Percentiles rank a stretch among this genome's conserved stretches.
Evolutionary conservation across 1,139 yeast species (phyloP).

Genomic region (Suhomyces atakaporum): DNA sequence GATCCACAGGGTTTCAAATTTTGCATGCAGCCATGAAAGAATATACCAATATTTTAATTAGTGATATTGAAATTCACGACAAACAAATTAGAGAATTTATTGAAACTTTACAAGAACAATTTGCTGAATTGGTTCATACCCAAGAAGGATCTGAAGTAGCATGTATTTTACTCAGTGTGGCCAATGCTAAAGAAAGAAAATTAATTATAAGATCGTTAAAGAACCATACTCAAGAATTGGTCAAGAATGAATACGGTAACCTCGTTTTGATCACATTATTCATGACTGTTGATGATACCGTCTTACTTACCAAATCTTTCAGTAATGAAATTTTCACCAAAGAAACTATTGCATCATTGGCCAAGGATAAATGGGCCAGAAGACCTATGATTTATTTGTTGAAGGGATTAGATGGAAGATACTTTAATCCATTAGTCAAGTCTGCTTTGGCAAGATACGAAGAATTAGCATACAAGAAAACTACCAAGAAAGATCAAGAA

Average conservation of each 20-base stretch:
- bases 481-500: conserved; percentile 84
- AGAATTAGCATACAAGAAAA: conserved; percentile 62
- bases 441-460: conserved; percentile 62
- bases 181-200: conserved; percentile 93
- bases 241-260: conserved; percentile 86
- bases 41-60: conserved; percentile 68
- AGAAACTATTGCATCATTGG: conserved; percentile 57
- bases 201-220: conserved; percentile 68
- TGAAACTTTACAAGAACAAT: conserved; percentile 80
- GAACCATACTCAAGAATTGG: conserved; percentile 70
- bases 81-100: conserved; percentile 77
- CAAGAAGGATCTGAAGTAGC: conserved; percentile 94
- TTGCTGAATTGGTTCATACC: conserved; percentile 94
- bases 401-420: conserved; percentile 78
- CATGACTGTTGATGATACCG: conserved; percentile 93
- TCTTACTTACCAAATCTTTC: conserved; percentile 73
- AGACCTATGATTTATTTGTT: conserved; percentile 84
- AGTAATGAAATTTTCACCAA: conserved; percentile 56
- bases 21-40: conserved; percentile 96
- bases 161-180: conserved; percentile 71
- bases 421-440: conserved; percentile 71
- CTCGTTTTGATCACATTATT: conserved; percentile 75
- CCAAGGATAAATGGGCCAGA: conserved; percentile 77
- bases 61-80: conserved; percentile 45
- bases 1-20: conserved; percentile 94